Evolutionary conservation across 768 basidiomycete genomes (phyloP), one percentile per base, ranked within the genome.

Genomic region (Trametes coccinea): DNA sequence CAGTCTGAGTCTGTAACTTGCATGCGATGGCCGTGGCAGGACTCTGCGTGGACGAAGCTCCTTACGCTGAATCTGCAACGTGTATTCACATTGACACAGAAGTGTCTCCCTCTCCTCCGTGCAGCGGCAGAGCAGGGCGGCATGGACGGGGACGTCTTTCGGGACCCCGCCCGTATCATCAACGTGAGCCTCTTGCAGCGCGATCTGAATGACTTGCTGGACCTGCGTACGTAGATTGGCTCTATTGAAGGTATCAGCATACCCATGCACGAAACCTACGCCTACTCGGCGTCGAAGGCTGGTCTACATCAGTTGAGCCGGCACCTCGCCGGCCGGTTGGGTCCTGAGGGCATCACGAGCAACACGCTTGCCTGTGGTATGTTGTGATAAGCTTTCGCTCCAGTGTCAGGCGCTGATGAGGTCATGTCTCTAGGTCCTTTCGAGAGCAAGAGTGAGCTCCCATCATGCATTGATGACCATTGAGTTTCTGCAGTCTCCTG

Each of bases 221-320:
- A 39, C 39, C 8, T 39, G 39, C 39, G 39, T 5, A 14, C 41
- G 41, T 14, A 43, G 41, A 16, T 43, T 14, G 41, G 41, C 14
- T 43, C 83, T 14, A 79, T 88, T 40, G 87, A 88, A 67, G 86
- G 82, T 9, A 65, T 81, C 3, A 66, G 68, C 17, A 80, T 86
- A 4, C 84, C 84, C 2, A 72, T 75, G 27, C 78, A 82, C 59
- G 84, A 88, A 63, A 88, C 86, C 2, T 88, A 84, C 62, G 84
- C 86, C 0, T 88, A 88, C 67, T 80, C 84, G 34, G 81, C 85
- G 3, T 82, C 82, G n/a, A 89, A 89, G 69, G 84, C 82, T 5
- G 84, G 77, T 3, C 71, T 86, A 54, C 82, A 84, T 68, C 86
- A 87, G 56, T 72, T 87, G 31, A 84, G 83, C 58, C 76, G 83